A percentile compares a stretch with the other conserved stretches of the same genome.
phyloP scores from a whole-genome alignment of 2,329 filamentous ascomycete species.

The Orbilia quercus region DNA sequence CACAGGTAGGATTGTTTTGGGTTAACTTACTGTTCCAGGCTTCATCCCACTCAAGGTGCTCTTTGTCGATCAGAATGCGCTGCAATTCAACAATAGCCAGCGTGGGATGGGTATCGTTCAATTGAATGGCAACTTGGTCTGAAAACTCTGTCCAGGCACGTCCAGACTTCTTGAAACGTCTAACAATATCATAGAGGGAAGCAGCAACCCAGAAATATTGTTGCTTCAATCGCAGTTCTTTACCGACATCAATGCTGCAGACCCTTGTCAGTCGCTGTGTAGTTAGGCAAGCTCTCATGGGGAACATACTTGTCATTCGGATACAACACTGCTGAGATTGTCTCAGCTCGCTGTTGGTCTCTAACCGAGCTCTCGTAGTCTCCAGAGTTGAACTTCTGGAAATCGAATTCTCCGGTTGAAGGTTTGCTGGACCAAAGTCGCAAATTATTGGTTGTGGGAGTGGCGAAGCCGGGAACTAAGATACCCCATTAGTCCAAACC shows the following conservation, averaged over 20 bases:
- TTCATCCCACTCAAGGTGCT: constrained; percentile 91
- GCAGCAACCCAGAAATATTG: constrained; percentile 99
- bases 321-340: constrained; percentile 95
- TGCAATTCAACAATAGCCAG: constrained; percentile 95
- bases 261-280: constrained; percentile 4
- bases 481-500: constrained; percentile 20
- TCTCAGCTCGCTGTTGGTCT: constrained; percentile 99
- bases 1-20: not conserved
- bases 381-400: constrained; percentile 98
- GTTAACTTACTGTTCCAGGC: constrained; percentile 78
- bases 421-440: constrained; percentile 98
- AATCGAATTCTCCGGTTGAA: constrained; percentile 96
- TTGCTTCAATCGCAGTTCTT: constrained; percentile 97
- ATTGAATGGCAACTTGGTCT: constrained; percentile 94
- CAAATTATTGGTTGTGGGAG: constrained; percentile 92
- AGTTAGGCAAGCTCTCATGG: not conserved
- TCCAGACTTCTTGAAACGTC: constrained; percentile 97
- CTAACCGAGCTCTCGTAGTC: constrained; percentile 98
- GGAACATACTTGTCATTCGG: constrained; percentile 77
- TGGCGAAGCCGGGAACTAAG: constrained; percentile 88
- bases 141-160: constrained; percentile 91
- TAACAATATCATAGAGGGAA: constrained; percentile 93
- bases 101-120: constrained; percentile 97
- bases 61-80: constrained; percentile 87
- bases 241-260: constrained; percentile 86